Conservation (phyloP, 805 yeast species). For the Zygotorulaspora danielsina region DNA sequence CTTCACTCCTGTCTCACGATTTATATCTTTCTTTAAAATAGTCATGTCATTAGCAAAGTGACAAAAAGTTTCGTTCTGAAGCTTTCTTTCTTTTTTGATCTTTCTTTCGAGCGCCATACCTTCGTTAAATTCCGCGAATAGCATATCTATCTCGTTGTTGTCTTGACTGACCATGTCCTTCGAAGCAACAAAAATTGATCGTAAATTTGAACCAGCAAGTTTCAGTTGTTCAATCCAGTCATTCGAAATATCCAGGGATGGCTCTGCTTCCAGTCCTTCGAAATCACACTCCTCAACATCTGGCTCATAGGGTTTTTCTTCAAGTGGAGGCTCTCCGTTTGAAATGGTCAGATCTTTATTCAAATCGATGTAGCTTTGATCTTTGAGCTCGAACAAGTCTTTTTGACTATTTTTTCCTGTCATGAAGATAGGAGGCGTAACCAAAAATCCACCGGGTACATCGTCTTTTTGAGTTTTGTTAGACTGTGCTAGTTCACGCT, state of each 20-base stretch:
- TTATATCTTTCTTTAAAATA: conserved; percentile 16
- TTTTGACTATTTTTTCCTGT: conserved; percentile 7
- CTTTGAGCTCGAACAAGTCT: conserved; percentile 10
- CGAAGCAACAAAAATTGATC: conserved; percentile 34
- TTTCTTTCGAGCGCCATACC: conserved; percentile 28
- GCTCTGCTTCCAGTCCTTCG: conserved; percentile 41
- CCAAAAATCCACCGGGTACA: conserved; percentile 6
- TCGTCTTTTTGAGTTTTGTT: conserved; percentile 4
- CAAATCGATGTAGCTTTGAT: conserved; percentile 4
- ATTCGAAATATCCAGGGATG: conserved; percentile 47
- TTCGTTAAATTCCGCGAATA: conserved; percentile 43
- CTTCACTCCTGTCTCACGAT: conserved; percentile 13
- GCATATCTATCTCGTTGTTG: conserved; percentile 14
- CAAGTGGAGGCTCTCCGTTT: conserved; percentile 37
- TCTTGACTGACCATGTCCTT: conserved; percentile 3
- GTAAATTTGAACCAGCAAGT: conserved; percentile 38
- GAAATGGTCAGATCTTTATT: conserved; percentile 17
- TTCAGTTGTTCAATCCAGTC: conserved; percentile 65
- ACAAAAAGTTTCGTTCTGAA: conserved; percentile 24
- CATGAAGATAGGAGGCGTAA: background rate
- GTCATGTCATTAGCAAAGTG: conserved; percentile 20
- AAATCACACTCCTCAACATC: conserved; percentile 46
- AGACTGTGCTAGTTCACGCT: conserved; percentile 15
- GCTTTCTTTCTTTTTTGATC: conserved; percentile 31
- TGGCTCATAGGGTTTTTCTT: conserved; percentile 70